A percentile compares a stretch with the other conserved stretches of the same genome.
Conservation (phyloP, 2,329 filamentous ascomycete species). For the Nemania bipapillata region DNA sequence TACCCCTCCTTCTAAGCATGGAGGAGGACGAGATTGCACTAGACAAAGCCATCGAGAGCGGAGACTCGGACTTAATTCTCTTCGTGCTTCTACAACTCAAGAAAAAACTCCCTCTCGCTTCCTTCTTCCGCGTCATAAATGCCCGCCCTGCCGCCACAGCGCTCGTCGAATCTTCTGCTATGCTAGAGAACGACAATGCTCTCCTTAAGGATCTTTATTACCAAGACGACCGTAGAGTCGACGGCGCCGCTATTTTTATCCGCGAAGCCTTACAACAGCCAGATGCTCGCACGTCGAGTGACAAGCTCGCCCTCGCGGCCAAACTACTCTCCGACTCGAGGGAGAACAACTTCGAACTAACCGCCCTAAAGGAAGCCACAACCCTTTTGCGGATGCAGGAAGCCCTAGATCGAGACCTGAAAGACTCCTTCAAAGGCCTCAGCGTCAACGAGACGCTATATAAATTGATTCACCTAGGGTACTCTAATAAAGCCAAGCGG, state of each 20-base stretch:
- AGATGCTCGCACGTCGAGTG: constrained; percentile 74
- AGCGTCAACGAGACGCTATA: constrained; percentile 93
- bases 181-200: constrained; percentile 75
- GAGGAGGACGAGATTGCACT: constrained; percentile 94
- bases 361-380: constrained; percentile 80
- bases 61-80: constrained; percentile 91
- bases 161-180: constrained; percentile 84
- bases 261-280: constrained; percentile 82
- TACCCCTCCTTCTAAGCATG: constrained; percentile 91
- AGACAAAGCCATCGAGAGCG: constrained; percentile 95
- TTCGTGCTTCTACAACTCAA: constrained; percentile 88
- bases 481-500: constrained; percentile 85
- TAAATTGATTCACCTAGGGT: constrained; percentile 83
- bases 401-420: constrained; percentile 83
- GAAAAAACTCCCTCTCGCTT: constrained; percentile 87
- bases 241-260: constrained; percentile 88
- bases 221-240: constrained; percentile 89
- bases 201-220: constrained; percentile 96
- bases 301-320: constrained; percentile 87
- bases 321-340: constrained; percentile 86
- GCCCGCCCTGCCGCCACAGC: constrained; percentile 85
- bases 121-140: constrained; percentile 93
- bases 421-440: constrained; percentile 79
- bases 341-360: constrained; percentile 78
- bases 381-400: constrained; percentile 87